Conservation (phyloP, 1,284 basidiomycete species). For the Ustilago lituana region DNA sequence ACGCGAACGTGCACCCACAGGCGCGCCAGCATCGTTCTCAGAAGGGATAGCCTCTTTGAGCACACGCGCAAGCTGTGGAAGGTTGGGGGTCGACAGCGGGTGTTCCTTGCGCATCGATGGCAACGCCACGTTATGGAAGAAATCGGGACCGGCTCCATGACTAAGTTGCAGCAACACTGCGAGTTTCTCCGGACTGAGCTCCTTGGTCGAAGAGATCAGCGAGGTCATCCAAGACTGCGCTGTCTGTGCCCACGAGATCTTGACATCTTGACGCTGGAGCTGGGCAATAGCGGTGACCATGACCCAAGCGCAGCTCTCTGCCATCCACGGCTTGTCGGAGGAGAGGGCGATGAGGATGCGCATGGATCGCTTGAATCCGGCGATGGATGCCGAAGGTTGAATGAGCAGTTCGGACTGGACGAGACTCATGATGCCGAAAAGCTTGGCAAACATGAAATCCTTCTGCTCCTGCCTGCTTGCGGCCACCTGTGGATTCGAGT, state of each 20-base stretch:
- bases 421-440: constrained; percentile 81
- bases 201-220: constrained; percentile 63
- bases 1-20: constrained; percentile 54
- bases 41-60: constrained; percentile 71
- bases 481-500: constrained; percentile 49
- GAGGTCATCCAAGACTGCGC: constrained; percentile 46
- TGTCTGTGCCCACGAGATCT: constrained; percentile 37
- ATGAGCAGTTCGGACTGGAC: constrained; percentile 73
- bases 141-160: constrained; percentile 28
- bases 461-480: constrained; percentile 89
- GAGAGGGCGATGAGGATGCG: constrained; percentile 77
- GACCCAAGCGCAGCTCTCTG: constrained; percentile 90
- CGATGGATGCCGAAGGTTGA: constrained; percentile 72
- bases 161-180: constrained; percentile 78
- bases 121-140: constrained; percentile 36
- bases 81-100: constrained; percentile 77
- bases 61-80: constrained; percentile 74
- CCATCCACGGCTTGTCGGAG: constrained; percentile 86
- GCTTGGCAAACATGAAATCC: constrained; percentile 87
- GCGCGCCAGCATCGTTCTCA: constrained; percentile 71
- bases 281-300: constrained; percentile 40
- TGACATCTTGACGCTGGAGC: constrained; percentile 13
- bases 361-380: constrained; percentile 76
- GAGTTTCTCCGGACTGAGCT: constrained; percentile 88
- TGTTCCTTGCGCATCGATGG: constrained; percentile 75